These are phyloP conservation scores for Chaetomium strumarium DNA, from an alignment of 2,329 filamentous ascomycete genomes.

Conservation along the genomic window DNA sequence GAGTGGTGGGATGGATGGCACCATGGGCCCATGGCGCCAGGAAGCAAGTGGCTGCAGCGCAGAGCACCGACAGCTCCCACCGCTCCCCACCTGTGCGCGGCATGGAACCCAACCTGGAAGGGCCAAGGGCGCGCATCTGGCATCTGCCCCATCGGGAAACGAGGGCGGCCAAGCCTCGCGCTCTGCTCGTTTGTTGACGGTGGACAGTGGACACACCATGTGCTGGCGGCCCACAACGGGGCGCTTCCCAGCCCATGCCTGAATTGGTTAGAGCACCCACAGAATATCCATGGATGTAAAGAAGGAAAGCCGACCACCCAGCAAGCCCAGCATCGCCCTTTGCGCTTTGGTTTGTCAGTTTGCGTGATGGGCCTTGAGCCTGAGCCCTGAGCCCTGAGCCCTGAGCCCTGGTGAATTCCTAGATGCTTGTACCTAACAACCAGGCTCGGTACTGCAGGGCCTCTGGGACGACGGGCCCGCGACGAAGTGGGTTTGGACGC, in stretches of 20 bases:
- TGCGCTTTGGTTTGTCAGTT: too few species aligned
- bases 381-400: too few species aligned
- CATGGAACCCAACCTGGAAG: too few species aligned
- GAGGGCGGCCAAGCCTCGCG: conserved; percentile 12
- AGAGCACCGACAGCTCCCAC: not conserved
- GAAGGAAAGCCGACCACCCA: not conserved
- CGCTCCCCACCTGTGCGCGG: not conserved
- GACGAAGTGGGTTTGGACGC: too few species aligned
- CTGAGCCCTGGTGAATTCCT: too few species aligned
- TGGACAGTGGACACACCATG: conserved; percentile 17
- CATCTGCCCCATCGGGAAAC: conserved; percentile 22
- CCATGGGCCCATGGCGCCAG: not conserved
- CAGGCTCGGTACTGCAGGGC: too few species aligned
- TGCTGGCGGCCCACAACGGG: conserved; percentile 14
- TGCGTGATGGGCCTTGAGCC: too few species aligned
- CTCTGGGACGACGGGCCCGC: too few species aligned
- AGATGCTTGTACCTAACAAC: too few species aligned
- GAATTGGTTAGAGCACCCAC: conserved; percentile 7
- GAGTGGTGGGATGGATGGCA: conserved; percentile 5
- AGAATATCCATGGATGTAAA: not conserved
- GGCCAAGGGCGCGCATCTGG: conserved; percentile 4
- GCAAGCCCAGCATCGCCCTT: not conserved
- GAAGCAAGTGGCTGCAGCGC: not conserved
- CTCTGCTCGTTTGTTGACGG: not conserved
- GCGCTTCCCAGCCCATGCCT: not conserved